These are phyloP conservation scores for Quercus tomentella DNA, from an alignment of 331 rosid species.

Conservation along the genomic window DNA sequence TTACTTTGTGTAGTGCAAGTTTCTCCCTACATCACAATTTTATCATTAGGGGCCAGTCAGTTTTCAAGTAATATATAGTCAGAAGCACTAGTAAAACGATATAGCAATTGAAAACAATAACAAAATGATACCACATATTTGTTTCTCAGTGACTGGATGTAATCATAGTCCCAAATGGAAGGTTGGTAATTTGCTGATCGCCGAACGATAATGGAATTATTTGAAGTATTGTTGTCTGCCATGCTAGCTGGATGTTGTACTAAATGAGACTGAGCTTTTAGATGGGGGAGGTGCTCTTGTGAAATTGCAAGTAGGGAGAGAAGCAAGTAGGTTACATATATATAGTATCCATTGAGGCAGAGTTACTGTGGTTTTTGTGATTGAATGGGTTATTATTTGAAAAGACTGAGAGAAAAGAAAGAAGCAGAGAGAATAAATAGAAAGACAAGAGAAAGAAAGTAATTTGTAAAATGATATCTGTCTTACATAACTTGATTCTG, in stretches of 20 bases:
- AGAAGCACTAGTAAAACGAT: background rate
- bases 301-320: background rate
- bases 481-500: no score
- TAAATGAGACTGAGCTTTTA: no score
- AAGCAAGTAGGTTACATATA: background rate
- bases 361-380: no score
- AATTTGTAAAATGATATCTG: no score
- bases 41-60: background rate
- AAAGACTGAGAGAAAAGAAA: no score
- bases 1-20: background rate
- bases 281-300: background rate
- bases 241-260: background rate
- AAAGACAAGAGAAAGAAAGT: no score
- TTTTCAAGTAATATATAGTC: no score
- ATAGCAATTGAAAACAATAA: no score
- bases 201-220: background rate
- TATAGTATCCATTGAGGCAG: background rate
- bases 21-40: conserved; percentile 4
- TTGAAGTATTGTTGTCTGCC: background rate
- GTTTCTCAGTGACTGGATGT: background rate
- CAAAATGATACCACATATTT: background rate
- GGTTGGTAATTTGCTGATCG: background rate
- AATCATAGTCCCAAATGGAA: background rate
- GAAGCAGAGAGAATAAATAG: no score
- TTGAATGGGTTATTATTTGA: no score